phyloP scores from a whole-genome alignment of 2,329 filamentous ascomycete genomes.

The Xylariaceae sp. region DNA sequence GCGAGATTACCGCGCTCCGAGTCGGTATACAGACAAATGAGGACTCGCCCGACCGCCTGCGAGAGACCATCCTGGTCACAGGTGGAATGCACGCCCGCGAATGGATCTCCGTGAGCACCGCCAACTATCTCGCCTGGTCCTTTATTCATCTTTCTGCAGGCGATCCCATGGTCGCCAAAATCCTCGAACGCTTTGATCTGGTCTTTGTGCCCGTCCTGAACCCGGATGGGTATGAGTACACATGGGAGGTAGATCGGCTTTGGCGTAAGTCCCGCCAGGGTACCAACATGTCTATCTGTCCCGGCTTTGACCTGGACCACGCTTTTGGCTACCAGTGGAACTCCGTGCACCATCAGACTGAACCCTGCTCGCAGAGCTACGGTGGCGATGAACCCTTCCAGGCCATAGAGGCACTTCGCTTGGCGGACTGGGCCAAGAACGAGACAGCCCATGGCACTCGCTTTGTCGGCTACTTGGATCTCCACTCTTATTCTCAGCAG shows the following conservation, averaged over 20 bases:
- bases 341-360: slow-evolving; percentile 59
- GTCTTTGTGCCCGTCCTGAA: slow-evolving; percentile 87
- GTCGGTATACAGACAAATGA: slow-evolving; percentile 54
- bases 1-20: slow-evolving; percentile 78
- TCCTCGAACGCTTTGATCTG: slow-evolving; percentile 83
- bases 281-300: slow-evolving; percentile 79
- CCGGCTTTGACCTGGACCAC: slow-evolving; percentile 84
- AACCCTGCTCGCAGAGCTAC: slow-evolving; percentile 90
- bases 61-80: slow-evolving; percentile 77
- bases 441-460: slow-evolving; percentile 68
- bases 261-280: slow-evolving; percentile 94
- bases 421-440: slow-evolving; percentile 81
- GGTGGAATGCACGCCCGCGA: slow-evolving; percentile 92
- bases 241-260: slow-evolving; percentile 85
- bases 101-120: slow-evolving; percentile 92
- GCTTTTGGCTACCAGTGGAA: slow-evolving; percentile 86
- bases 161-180: slow-evolving; percentile 65
- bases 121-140: slow-evolving; percentile 86
- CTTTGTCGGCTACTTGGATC: slow-evolving; percentile 82
- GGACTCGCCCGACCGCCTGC: slow-evolving; percentile 42
- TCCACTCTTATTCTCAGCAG: slow-evolving; percentile 95
- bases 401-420: slow-evolving; percentile 69
- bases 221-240: slow-evolving; percentile 91
- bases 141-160: slow-evolving; percentile 82
- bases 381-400: slow-evolving; percentile 82